Evolutionary conservation across 2,329 filamentous ascomycete genomes (phyloP).

Genomic region (Microdochium bolleyi): DNA sequence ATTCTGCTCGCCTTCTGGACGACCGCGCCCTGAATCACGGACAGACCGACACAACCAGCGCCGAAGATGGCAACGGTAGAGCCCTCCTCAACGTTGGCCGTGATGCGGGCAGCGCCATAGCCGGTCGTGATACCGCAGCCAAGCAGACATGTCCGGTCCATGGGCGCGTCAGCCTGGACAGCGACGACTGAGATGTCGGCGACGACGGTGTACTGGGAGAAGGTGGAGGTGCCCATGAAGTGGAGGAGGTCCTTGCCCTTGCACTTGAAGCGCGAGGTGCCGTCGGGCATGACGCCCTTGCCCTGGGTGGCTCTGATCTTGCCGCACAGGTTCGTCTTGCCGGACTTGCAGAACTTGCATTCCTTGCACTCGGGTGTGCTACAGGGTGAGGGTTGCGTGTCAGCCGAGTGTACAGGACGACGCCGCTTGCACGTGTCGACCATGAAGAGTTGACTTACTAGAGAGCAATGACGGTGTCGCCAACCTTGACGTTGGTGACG

Average conservation of each 20-base stretch:
- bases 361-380: constrained; percentile 95
- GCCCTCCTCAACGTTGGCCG: constrained; percentile 84
- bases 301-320: constrained; percentile 98
- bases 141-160: constrained; percentile 92
- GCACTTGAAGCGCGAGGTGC: constrained; percentile 88
- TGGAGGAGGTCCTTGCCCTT: constrained; percentile 93
- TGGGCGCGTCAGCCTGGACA: constrained; percentile 81
- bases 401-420: constrained; percentile 5
- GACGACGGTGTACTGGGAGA: constrained; percentile 97
- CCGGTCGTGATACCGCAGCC: constrained; percentile 98
- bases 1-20: constrained; percentile 73
- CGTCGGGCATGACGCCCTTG: constrained; percentile 93
- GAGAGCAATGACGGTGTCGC: constrained; percentile 84
- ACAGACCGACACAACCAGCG: constrained; percentile 90
- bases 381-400: constrained; percentile 5
- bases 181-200: constrained; percentile 97
- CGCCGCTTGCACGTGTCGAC: neutral
- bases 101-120: constrained; percentile 91
- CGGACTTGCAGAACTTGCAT: constrained; percentile 99
- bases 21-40: constrained; percentile 88
- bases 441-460: constrained; percentile 49
- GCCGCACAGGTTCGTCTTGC: constrained; percentile 98
- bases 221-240: constrained; percentile 99
- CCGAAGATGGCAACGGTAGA: constrained; percentile 89
- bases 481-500: constrained; percentile 87